Evolutionary conservation across 148 eudicot genomes (phyloP), one percentile per base, ranked within the genome.

Genomic region (Rhododendron molle): DNA sequence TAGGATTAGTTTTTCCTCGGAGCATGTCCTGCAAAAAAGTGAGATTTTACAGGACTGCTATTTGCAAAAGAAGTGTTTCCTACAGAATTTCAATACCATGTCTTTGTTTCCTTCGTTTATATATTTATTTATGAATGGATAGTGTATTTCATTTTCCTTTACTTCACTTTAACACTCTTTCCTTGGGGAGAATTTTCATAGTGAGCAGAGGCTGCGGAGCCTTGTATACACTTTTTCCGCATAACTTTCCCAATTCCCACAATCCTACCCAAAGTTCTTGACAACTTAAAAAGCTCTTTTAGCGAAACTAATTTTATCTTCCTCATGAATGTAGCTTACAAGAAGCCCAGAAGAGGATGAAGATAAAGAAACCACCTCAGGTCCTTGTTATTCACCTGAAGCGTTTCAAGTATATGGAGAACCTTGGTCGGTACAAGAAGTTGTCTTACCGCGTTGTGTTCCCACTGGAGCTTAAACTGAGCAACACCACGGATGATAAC

Each of bases 311-410:
- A 71, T 85, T 87, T 92, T 83, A 67, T 90, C 81, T 89, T 82
- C 85, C 52, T 83, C 79, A 30, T 62, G 56, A 76, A 47, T 85
- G 83, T 85, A 95, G 98, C 89, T 90, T 95, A 91, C 98, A 93
- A 86, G 98, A 95, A 83, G 98, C 98, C 28, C 97, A 95, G 89
- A 95, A 95, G 91, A 93, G 98, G 86, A 95, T 94, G 98, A 95
- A 94, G 94, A 95, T 95, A 50, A 95, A 95, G 87, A 94, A 87
- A 87, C 97, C 97, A 28, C 98, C 98, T 46, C 98, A 93, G 79
- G 91, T 95, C 84, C 88, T 95, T 87, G 98, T 95, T 69, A 94
- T 94, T 88, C 98, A 95, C 84, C 87, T 95, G 83, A 95, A 95
- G 90, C 91, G 98, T 72, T 95, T 94, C 91, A 94, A 95, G 91